phyloP scores from a whole-genome alignment of 306 rosid species.

The Sophora flavescens region DNA sequence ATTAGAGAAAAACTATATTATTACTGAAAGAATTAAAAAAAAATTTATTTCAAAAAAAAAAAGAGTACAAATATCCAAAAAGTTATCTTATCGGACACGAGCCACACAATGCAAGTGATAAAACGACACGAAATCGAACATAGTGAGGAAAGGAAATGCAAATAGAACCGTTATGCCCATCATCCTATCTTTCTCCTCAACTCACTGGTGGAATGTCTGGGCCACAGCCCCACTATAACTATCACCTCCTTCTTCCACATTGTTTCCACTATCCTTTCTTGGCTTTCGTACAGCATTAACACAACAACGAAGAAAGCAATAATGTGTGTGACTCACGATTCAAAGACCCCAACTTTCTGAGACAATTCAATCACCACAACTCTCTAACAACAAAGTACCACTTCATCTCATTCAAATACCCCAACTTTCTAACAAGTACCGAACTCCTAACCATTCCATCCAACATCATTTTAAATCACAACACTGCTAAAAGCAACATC shows the following conservation, averaged over 20 bases:
- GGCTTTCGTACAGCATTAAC: too few species aligned
- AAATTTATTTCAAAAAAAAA: too few species aligned
- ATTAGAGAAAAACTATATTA: too few species aligned
- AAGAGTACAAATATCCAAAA: too few species aligned
- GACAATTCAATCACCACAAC: too few species aligned
- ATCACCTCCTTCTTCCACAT: neutral
- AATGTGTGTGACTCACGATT: neutral
- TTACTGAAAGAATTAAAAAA: too few species aligned
- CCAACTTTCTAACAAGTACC: neutral
- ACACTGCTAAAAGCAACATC: neutral
- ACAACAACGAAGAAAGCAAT: neutral
- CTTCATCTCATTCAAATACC: neutral
- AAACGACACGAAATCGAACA: neutral
- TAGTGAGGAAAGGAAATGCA: neutral
- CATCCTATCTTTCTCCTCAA: conserved; percentile 1
- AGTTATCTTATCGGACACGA: neutral
- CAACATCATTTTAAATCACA: too few species aligned
- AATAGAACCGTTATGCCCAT: neutral
- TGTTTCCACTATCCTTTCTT: neutral
- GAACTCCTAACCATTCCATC: neutral
- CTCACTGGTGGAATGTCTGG: too few species aligned
- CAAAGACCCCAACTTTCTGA: neutral
- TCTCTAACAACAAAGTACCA: too few species aligned
- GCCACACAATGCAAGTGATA: conserved; percentile 16
- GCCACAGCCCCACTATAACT: too few species aligned